Conservation (phyloP, 306 rosid species). For the Hylodesmum podocarpum region DNA sequence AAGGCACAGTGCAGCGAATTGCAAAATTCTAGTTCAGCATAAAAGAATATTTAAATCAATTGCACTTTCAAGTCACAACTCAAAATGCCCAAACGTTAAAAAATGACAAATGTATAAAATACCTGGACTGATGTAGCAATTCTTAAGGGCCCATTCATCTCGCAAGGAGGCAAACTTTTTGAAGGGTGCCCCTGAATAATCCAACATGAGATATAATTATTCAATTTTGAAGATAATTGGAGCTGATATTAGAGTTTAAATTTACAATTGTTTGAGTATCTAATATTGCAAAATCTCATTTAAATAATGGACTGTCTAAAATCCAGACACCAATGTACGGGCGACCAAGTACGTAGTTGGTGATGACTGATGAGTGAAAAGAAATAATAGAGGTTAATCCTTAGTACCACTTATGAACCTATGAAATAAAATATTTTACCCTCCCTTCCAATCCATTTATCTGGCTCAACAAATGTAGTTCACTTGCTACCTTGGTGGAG, state of each 20-base stretch:
- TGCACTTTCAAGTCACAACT: not conserved
- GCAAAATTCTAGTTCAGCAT: not conserved
- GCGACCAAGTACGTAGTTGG: not conserved
- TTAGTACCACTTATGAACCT: not conserved
- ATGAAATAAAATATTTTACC: not conserved
- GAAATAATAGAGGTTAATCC: not conserved
- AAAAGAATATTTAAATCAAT: not conserved
- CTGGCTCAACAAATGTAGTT: not conserved
- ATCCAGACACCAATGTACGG: not conserved
- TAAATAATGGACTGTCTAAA: not conserved
- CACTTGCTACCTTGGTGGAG: not conserved
- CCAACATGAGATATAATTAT: slow-evolving; percentile 9
- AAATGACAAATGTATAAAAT: not conserved
- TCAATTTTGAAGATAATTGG: slow-evolving; percentile 17
- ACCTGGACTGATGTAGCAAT: slow-evolving; percentile 95
- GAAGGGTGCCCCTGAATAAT: slow-evolving; percentile 88
- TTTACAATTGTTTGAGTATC: not conserved
- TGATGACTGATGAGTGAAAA: not conserved
- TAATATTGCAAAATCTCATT: not conserved
- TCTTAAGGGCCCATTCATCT: slow-evolving; percentile 87
- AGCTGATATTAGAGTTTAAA: not conserved
- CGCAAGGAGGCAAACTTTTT: slow-evolving; percentile 84
- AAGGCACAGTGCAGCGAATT: not conserved
- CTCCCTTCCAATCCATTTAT: not conserved
- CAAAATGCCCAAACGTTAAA: not conserved